Evolutionary conservation across 1,284 basidiomycete species (phyloP), one percentile per base, ranked within the genome.

Genomic region (Cryptococcus neoformans): DNA sequence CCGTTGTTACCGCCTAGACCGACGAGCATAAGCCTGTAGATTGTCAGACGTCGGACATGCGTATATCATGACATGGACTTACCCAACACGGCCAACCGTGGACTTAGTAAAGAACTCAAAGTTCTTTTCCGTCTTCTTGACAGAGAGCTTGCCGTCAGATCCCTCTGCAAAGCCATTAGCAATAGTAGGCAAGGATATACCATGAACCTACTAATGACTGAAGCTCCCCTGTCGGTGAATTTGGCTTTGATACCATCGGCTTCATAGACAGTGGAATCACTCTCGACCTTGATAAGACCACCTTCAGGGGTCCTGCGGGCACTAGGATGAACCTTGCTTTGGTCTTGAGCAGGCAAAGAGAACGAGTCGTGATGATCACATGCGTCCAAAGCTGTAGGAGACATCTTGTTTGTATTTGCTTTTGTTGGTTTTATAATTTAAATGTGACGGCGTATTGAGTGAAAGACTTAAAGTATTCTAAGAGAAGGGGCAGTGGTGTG

Each of bases 1-100:
- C 95, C 95, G 75, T 99, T 99, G 85, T 99, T 99, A 60, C 95
- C 95, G 64, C 95, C 95, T 64, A 94, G 81, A 63, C 95, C 95
- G 72, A 98, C 88, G 83, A 99, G 88, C 89, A 99, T 90, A 65
- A 98, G 83, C 59, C 95, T 95, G 63, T 35, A n/a, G 12, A 34
- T 28, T 16, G 2, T 39, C 16, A 40, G 17, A 14, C 34, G 34
- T 28, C 4, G 3, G 9, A 10, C 45, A 4, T 41, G 21, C 34
- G 28, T 46, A 35, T 37, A 14, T 14, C 3, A 10, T 36, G 11
- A 6, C 42, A 42, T 5, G 5, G 3, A 82, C 89, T 63, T 71
- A 94, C 91, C 93, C 94, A 77, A 93, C 96, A 82, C 89, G 94
- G 67, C 87, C 84, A 58, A 96, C 91, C 73, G 87, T 85, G 74